These are phyloP conservation scores for Lentinula boryana DNA, from an alignment of 768 basidiomycete species.

Conservation along the genomic window DNA sequence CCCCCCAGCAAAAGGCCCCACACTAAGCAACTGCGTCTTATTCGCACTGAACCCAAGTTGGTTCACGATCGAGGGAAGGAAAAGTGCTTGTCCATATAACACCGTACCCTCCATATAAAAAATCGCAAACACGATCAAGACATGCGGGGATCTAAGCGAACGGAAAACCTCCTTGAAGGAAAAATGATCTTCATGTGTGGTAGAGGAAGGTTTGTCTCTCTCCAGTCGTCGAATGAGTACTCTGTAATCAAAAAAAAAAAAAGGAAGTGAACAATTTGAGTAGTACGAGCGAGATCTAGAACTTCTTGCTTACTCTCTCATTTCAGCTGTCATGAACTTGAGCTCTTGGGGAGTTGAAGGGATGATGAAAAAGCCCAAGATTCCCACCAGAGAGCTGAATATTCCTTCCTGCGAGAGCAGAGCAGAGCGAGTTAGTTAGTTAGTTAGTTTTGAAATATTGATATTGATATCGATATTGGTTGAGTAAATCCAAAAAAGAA, in stretches of 20 bases:
- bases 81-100: slow-evolving; percentile 28
- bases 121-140: slow-evolving; percentile 25
- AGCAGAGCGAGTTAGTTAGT: no score
- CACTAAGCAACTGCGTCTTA: slow-evolving; percentile 29
- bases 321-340: slow-evolving; percentile 21
- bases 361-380: slow-evolving; percentile 32
- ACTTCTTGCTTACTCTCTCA: slow-evolving; percentile 22
- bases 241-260: background rate
- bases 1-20: slow-evolving; percentile 29
- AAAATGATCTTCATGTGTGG: slow-evolving; percentile 21
- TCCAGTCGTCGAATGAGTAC: slow-evolving; percentile 25
- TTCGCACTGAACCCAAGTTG: slow-evolving; percentile 26
- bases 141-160: slow-evolving; percentile 26
- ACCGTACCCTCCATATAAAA: slow-evolving; percentile 30
- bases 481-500: no score
- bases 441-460: no score
- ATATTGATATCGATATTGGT: no score
- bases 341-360: slow-evolving; percentile 26
- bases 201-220: slow-evolving; percentile 25
- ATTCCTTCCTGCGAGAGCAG: slow-evolving; percentile 33
- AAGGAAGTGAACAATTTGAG: no score
- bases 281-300: no score
- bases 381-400: slow-evolving; percentile 44
- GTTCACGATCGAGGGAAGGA: slow-evolving; percentile 31
- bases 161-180: slow-evolving; percentile 23